A percentile compares a stretch with the other conserved stretches of the same genome.
Conservation (phyloP, 1,284 basidiomycete species). For the Ganoderma lucidum region DNA sequence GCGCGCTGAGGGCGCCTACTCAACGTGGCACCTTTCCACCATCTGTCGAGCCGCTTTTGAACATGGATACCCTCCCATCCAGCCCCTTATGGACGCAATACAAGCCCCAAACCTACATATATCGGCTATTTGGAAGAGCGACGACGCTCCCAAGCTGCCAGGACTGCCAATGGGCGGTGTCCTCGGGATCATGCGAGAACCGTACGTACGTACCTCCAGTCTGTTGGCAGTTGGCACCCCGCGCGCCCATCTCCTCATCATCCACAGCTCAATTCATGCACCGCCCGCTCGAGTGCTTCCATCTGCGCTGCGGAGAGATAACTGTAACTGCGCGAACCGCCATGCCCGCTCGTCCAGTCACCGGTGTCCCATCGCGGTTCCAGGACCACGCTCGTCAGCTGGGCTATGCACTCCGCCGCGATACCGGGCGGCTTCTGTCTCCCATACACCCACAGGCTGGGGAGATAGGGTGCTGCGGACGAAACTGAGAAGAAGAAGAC, state of each 20-base stretch:
- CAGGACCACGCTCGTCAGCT: not conserved
- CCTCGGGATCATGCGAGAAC: not conserved
- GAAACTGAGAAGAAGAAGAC: not conserved
- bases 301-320: not conserved
- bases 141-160: not conserved
- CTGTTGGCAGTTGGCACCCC: not conserved
- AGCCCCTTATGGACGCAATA: not conserved
- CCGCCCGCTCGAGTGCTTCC: not conserved
- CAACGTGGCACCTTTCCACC: not conserved
- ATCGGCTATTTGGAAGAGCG: not conserved
- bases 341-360: not conserved
- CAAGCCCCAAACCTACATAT: not conserved
- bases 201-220: not conserved
- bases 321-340: not conserved
- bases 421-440: not conserved
- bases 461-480: not conserved
- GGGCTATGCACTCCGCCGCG: conserved; percentile 1
- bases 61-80: not conserved
- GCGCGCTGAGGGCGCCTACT: not conserved
- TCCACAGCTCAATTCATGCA: not conserved
- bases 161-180: not conserved
- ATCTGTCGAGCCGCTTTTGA: not conserved
- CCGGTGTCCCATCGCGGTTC: not conserved
- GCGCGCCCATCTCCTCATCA: conserved; percentile 3
- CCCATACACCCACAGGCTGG: not conserved